phyloP scores from a whole-genome alignment of 1,284 basidiomycete genomes.

The Rhodotorula mucilaginosa region DNA sequence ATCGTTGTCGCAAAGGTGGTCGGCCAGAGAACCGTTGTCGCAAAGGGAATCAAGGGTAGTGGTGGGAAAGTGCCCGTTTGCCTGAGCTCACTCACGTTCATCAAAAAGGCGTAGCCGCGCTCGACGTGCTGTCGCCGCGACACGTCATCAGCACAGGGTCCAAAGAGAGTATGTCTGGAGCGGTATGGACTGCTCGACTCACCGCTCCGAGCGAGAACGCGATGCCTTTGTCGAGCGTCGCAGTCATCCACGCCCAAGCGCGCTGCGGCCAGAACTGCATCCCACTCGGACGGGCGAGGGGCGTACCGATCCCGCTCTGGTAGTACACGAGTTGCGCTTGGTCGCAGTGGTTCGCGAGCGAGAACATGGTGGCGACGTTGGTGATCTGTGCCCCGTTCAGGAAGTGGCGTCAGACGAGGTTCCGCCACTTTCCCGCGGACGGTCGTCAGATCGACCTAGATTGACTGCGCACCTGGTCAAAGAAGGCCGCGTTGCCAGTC shows the following conservation, averaged over 20 bases:
- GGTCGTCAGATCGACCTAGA: background rate
- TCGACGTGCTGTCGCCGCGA: slow-evolving; percentile 45
- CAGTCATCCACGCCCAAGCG: background rate
- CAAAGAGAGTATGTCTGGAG: background rate
- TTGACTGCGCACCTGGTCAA: background rate
- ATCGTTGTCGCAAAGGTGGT: too few relatives aligned
- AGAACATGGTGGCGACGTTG: slow-evolving; percentile 12
- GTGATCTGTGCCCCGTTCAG: slow-evolving; percentile 8
- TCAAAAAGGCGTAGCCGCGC: slow-evolving; percentile 51
- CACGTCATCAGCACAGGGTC: background rate
- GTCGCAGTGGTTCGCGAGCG: background rate
- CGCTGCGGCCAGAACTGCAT: background rate
- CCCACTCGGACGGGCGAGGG: background rate
- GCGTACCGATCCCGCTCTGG: slow-evolving; percentile 5
- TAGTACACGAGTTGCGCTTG: slow-evolving; percentile 18
- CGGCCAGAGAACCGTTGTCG: too few relatives aligned
- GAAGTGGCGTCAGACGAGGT: background rate
- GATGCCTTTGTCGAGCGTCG: slow-evolving; percentile 11
- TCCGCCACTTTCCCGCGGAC: background rate
- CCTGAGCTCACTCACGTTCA: slow-evolving; percentile 5
- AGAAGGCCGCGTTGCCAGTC: slow-evolving; percentile 22
- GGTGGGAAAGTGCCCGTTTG: too few relatives aligned
- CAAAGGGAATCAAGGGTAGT: too few relatives aligned
- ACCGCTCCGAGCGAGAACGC: slow-evolving; percentile 7
- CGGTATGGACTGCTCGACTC: background rate